These are phyloP conservation scores for Penicillium sp. DNA, from an alignment of 2,329 filamentous ascomycete genomes.

Conservation along the genomic window DNA sequence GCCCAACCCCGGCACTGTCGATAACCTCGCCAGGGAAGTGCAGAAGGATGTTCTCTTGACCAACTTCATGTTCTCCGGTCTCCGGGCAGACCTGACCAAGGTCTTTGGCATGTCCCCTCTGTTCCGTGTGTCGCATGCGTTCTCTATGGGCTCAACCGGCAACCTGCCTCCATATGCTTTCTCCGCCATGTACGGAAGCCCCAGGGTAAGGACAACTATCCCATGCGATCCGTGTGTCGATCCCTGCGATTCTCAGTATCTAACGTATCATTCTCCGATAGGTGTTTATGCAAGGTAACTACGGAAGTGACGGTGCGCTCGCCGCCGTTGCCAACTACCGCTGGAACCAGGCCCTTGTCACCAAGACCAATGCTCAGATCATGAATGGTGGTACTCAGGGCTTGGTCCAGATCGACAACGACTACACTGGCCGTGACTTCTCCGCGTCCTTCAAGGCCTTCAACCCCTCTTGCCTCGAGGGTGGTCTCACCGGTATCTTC, in stretches of 20 bases:
- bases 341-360: conserved; percentile 75
- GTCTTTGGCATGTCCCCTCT: conserved; percentile 89
- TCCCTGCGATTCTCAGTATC: neutral
- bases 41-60: conserved; percentile 94
- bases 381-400: conserved; percentile 74
- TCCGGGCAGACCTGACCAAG: conserved; percentile 95
- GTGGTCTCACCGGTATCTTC: conserved; percentile 89
- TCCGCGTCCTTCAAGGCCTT: conserved; percentile 88
- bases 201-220: conserved; percentile 63
- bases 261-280: conserved; percentile 39
- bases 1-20: conserved; percentile 87
- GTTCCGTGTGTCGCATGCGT: conserved; percentile 96
- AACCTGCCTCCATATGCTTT: conserved; percentile 89
- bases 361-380: conserved; percentile 86
- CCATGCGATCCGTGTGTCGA: neutral
- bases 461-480: conserved; percentile 92
- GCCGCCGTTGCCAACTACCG: conserved; percentile 90
- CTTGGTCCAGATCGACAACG: conserved; percentile 91
- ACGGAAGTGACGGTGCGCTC: conserved; percentile 89
- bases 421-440: conserved; percentile 92
- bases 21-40: conserved; percentile 86
- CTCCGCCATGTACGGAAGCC: conserved; percentile 88
- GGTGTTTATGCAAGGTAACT: conserved; percentile 92
- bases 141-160: conserved; percentile 85
- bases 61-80: conserved; percentile 94